Percentiles rank a stretch among this genome's conserved stretches.
phyloP scores from a whole-genome alignment of 1,284 basidiomycete species.

The Boletellus deceptivus region DNA sequence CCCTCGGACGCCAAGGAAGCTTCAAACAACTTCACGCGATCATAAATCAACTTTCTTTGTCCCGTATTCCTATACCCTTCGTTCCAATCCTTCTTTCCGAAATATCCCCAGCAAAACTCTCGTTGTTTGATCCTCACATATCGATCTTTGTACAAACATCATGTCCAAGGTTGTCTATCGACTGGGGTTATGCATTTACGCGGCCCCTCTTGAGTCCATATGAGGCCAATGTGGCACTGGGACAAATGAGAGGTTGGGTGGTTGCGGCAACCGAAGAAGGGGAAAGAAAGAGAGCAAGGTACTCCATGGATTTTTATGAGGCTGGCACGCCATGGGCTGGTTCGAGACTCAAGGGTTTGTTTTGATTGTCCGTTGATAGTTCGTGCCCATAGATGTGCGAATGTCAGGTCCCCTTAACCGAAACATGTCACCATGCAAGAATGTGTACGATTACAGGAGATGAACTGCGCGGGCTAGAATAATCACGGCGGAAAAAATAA shows the following conservation, averaged over 20 bases:
- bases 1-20: conserved; percentile 92
- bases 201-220: conserved; percentile 91
- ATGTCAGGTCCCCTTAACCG: background rate
- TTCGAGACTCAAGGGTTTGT: conserved; percentile 48
- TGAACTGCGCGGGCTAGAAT: background rate
- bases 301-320: conserved; percentile 97
- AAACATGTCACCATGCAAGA: background rate
- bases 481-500: background rate
- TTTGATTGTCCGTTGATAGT: conserved; percentile 8
- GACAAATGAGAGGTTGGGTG: conserved; percentile 68
- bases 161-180: conserved; percentile 93
- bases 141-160: conserved; percentile 94
- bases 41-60: conserved; percentile 59
- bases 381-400: background rate
- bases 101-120: conserved; percentile 90
- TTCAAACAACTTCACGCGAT: conserved; percentile 89
- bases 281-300: conserved; percentile 44
- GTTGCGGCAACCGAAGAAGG: conserved; percentile 35
- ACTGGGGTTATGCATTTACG: conserved; percentile 97
- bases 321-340: conserved; percentile 74
- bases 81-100: conserved; percentile 94
- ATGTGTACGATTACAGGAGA: background rate
- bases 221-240: conserved; percentile 88
- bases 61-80: conserved; percentile 62
- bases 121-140: conserved; percentile 78